Conservation (phyloP, 495 filamentous ascomycete genomes). For the Xylaria nigripes region DNA sequence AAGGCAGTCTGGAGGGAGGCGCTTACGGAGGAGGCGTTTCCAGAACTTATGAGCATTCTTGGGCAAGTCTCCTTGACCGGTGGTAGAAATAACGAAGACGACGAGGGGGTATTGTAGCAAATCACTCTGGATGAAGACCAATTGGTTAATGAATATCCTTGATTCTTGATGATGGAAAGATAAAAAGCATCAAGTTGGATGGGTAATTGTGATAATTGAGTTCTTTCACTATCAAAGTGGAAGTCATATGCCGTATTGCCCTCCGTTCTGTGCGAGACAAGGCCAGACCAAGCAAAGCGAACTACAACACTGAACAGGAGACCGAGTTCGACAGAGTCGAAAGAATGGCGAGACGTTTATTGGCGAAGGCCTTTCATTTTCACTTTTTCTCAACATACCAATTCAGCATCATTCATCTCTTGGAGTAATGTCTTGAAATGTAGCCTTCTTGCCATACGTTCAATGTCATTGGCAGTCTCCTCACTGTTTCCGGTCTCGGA, state of each 20-base stretch:
- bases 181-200: not conserved
- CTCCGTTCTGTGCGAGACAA: not conserved
- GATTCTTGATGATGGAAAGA: not conserved
- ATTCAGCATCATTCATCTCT: constrained; percentile 65
- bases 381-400: constrained; percentile 46
- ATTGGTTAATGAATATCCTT: not conserved
- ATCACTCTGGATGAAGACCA: constrained; percentile 29
- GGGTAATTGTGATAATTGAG: not conserved
- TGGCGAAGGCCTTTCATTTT: not conserved
- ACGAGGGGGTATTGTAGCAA: constrained; percentile 50
- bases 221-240: not conserved
- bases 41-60: constrained; percentile 73
- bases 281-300: not conserved
- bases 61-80: constrained; percentile 90
- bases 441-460: constrained; percentile 59
- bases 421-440: constrained; percentile 66
- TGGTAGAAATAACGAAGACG: constrained; percentile 80
- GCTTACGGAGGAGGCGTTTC: constrained; percentile 72
- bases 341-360: not conserved
- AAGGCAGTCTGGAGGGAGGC: constrained; percentile 63
- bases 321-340: not conserved
- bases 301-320: not conserved
- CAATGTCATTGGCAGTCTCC: constrained; percentile 80
- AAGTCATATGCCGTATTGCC: not conserved
- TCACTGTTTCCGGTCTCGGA: constrained; percentile 91